phyloP scores from a whole-genome alignment of 129 eudicot genomes.

The Lactuca sativa region DNA sequence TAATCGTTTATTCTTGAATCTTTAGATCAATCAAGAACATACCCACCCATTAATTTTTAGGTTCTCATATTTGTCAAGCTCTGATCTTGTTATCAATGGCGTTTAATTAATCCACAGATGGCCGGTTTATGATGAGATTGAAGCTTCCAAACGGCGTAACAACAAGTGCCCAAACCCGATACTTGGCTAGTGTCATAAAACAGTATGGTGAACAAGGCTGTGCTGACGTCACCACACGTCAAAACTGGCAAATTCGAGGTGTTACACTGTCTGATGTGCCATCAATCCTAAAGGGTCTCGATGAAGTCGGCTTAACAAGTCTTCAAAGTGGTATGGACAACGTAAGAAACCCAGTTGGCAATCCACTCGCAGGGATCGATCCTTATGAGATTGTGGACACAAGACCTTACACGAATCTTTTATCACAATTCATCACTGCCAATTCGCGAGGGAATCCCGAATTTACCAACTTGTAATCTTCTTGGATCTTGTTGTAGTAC shows the following conservation, averaged over 20 bases:
- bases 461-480: slow-evolving; percentile 77
- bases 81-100: slow-evolving; percentile 29
- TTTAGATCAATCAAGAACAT: slow-evolving; percentile 11
- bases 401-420: slow-evolving; percentile 68
- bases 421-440: slow-evolving; percentile 81
- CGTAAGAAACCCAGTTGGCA: slow-evolving; percentile 95
- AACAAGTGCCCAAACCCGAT: slow-evolving; percentile 86
- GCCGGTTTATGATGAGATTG: slow-evolving; percentile 96
- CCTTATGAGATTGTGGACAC: slow-evolving; percentile 91
- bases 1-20: not conserved
- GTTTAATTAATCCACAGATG: slow-evolving; percentile 47
- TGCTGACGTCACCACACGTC: slow-evolving; percentile 91
- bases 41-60: not conserved
- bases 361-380: slow-evolving; percentile 93
- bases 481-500: slow-evolving; percentile 9
- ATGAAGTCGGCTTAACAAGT: slow-evolving; percentile 83
- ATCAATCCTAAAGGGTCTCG: slow-evolving; percentile 76
- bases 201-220: slow-evolving; percentile 86
- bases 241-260: slow-evolving; percentile 98
- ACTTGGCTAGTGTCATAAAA: slow-evolving; percentile 84
- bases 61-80: not conserved
- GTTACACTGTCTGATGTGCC: slow-evolving; percentile 92
- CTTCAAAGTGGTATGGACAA: slow-evolving; percentile 99
- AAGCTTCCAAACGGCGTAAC: slow-evolving; percentile 98
- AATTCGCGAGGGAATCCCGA: slow-evolving; percentile 86